Base-by-base conservation (phyloP, 2,329 filamentous ascomycete species). In the Pseudogymnoascus sp. region DNA sequence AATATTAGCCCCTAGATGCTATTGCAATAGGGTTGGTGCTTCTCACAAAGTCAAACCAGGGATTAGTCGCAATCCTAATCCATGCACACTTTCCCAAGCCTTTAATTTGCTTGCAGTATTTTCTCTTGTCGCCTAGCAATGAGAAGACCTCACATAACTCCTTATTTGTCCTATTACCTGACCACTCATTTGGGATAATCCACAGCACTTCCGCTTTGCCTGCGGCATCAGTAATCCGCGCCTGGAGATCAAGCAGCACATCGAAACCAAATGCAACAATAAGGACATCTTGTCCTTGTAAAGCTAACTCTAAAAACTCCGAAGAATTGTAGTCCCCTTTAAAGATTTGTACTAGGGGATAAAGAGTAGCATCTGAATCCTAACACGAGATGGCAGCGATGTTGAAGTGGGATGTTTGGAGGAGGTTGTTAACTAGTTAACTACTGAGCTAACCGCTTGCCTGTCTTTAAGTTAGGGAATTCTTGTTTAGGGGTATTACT, bases 181-280 rank as follows among this genome's bases (percentile, higher is more conserved):
- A 72, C 66, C 72, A 80, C 3, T 69, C 70, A 65, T 83, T 83
- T 0, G 82, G 81, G 70, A 84, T 74, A 60, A 85, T 64, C 66
- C 79, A 84, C 0, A 74, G 72, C 1, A 85, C 76, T 0, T 77
- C 77, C 0, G 81, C 80, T 62, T 79, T 77, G 21, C 74, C 77
- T 0, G 82, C 81, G 0, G 81, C 82, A 9, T 72, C 69, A 63
- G 81, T 70, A 61, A 64, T 67, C 18, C 82, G 77, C 0, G 74
- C 73, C 5, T 42, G 10, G 10, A 42, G 40, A 18, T 18, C 18
- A 2, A 18, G 18, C 18, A 2, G 18, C 13, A 10, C 18, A 10
- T 12, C 13, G 40, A 13, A 25, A 9, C 3, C 40, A 12, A 42
- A 18, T 75, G 67, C 61, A 83, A 68, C 31, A 67, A 82, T 75